A percentile compares a stretch with the other conserved stretches of the same genome.
phyloP scores from a whole-genome alignment of 2,329 filamentous ascomycete species.

The Pezicula neosporulosa region DNA sequence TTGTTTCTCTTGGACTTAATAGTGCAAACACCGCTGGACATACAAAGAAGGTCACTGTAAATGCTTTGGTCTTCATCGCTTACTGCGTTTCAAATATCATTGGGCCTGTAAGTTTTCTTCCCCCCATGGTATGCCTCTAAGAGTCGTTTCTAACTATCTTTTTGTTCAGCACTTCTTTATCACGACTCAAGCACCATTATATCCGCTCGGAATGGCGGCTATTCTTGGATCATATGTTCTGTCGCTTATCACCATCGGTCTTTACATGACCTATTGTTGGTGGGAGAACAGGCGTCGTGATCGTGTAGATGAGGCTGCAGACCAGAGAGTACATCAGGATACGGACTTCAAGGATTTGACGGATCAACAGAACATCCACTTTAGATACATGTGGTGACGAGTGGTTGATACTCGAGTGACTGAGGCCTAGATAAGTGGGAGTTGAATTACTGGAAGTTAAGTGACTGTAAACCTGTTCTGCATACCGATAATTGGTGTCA shows the following conservation, averaged over 20 bases:
- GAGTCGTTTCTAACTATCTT: no score
- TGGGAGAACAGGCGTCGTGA: slow-evolving; percentile 29
- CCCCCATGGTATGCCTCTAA: slow-evolving; percentile 30
- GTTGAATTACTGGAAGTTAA: no score
- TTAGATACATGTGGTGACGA: background rate
- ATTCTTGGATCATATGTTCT: slow-evolving; percentile 33
- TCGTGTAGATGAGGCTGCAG: background rate
- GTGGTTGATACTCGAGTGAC: no score
- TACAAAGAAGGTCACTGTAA: slow-evolving; percentile 41
- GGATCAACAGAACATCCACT: background rate
- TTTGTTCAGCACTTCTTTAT: no score
- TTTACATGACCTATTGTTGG: slow-evolving; percentile 26
- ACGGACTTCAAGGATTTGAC: slow-evolving; percentile 2
- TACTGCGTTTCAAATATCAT: slow-evolving; percentile 40
- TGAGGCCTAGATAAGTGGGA: no score
- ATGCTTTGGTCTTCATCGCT: slow-evolving; percentile 36
- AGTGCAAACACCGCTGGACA: slow-evolving; percentile 40
- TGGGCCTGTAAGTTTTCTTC: slow-evolving; percentile 31
- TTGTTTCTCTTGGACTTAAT: slow-evolving; percentile 20
- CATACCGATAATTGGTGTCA: no score
- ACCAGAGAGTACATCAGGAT: background rate
- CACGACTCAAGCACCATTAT: slow-evolving; percentile 32
- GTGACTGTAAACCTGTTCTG: no score
- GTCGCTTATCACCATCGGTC: slow-evolving; percentile 19
- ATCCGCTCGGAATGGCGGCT: slow-evolving; percentile 25